Evolutionary conservation across 495 filamentous ascomycete species (phyloP).

Genomic region (Sphaerosporella brunnea): DNA sequence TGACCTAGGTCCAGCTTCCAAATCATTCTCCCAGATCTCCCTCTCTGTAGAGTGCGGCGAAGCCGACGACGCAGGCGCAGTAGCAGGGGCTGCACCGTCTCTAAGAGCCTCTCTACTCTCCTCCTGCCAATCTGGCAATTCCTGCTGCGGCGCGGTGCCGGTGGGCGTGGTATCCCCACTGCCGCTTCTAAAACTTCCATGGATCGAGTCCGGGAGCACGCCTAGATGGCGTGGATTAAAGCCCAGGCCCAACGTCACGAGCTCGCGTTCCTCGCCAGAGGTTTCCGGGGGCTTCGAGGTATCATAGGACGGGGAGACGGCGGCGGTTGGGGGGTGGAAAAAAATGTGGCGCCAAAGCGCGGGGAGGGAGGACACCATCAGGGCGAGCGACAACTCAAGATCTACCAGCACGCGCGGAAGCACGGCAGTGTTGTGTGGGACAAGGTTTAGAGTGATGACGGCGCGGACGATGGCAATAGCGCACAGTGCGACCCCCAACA

Average conservation of each 20-base stretch:
- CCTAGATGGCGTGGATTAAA: slow-evolving; percentile 1
- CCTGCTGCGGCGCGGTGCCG: not conserved
- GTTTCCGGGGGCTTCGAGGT: not conserved
- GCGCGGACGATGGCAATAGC: not conserved
- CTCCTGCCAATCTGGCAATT: not conserved
- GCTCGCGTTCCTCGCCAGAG: not conserved
- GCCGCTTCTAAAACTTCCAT: slow-evolving; percentile 1
- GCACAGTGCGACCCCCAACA: not conserved
- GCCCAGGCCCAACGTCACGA: not conserved
- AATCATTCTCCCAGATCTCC: not conserved
- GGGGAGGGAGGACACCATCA: not conserved
- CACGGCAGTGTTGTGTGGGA: not conserved
- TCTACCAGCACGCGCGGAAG: not conserved
- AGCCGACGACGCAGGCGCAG: too few relatives aligned
- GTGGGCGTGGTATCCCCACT: not conserved
- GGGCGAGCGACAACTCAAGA: not conserved
- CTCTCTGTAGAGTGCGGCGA: not conserved
- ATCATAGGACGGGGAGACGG: not conserved
- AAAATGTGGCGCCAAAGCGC: not conserved
- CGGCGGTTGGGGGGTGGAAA: not conserved
- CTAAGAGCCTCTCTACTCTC: too few relatives aligned
- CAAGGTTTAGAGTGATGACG: not conserved
- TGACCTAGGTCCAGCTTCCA: not conserved
- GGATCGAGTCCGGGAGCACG: slow-evolving; percentile 1
- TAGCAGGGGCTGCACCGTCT: too few relatives aligned